These are phyloP conservation scores for Fusarium domesticum DNA, from an alignment of 2,329 filamentous ascomycete species.

Conservation along the genomic window DNA sequence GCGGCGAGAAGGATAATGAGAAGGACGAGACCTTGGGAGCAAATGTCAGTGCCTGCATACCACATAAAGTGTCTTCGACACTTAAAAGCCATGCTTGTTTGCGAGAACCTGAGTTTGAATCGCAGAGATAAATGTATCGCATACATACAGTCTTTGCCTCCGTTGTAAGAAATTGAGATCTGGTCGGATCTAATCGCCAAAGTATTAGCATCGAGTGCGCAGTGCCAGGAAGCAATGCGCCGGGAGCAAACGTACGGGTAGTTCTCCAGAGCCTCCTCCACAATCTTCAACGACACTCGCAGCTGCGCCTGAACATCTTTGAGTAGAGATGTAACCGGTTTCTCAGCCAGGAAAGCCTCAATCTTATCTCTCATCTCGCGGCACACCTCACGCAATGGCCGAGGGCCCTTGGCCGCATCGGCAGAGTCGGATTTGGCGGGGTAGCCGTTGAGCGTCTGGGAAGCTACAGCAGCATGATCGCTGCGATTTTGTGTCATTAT, in stretches of 20 bases:
- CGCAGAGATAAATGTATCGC: neutral
- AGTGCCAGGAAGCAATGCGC: neutral
- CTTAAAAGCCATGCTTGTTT: too few relatives aligned
- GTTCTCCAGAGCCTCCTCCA: slow-evolving; percentile 69
- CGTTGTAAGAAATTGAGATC: slow-evolving; percentile 91
- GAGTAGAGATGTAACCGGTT: slow-evolving; percentile 55
- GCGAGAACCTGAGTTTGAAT: too few relatives aligned
- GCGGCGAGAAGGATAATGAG: slow-evolving; percentile 79
- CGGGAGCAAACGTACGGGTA: slow-evolving; percentile 63
- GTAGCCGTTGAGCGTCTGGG: neutral
- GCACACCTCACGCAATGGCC: slow-evolving; percentile 43
- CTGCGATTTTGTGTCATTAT: neutral
- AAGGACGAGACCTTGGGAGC: slow-evolving; percentile 73
- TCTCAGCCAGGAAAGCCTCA: slow-evolving; percentile 61
- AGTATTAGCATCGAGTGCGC: slow-evolving; percentile 1
- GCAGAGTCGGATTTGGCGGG: neutral
- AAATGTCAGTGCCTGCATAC: neutral
- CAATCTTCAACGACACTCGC: slow-evolving; percentile 66
- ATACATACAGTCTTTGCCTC: slow-evolving; percentile 76
- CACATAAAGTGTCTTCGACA: too few relatives aligned
- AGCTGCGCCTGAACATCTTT: slow-evolving; percentile 71
- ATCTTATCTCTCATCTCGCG: slow-evolving; percentile 57
- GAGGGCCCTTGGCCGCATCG: slow-evolving; percentile 8
- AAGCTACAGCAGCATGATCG: neutral
- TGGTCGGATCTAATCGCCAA: slow-evolving; percentile 59